Evolutionary conservation across 345 rosid species (phyloP).

Genomic region (Syzygium aromaticum): DNA sequence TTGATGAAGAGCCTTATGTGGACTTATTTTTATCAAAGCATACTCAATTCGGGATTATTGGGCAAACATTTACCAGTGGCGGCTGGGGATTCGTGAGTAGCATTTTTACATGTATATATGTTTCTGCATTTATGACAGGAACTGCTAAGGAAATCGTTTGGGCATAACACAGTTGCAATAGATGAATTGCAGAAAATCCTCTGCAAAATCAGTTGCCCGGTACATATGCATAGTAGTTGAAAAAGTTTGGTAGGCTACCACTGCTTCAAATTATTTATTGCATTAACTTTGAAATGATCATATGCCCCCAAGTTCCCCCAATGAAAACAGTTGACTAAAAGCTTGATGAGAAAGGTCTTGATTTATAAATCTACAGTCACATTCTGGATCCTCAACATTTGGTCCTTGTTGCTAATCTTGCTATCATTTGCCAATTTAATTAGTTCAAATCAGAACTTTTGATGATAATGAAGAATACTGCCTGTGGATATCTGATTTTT

Average conservation of each 20-base stretch:
- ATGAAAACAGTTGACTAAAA: neutral
- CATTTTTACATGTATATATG: neutral
- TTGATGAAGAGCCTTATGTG: conserved; percentile 77
- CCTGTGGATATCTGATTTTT: neutral
- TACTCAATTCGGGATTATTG: conserved; percentile 56
- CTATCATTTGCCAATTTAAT: neutral
- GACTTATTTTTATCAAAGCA: conserved; percentile 52
- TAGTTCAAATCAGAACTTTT: neutral
- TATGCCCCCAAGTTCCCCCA: neutral
- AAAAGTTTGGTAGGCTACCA: neutral
- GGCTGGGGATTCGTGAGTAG: conserved; percentile 98
- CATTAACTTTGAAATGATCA: neutral
- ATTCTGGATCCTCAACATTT: neutral
- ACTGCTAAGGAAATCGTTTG: neutral
- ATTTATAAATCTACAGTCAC: neutral
- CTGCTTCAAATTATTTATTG: neutral
- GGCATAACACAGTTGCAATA: neutral
- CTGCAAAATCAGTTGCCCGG: neutral
- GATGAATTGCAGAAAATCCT: neutral
- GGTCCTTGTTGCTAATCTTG: neutral
- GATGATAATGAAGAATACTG: neutral
- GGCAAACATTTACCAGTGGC: conserved; percentile 61
- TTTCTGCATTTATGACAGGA: neutral
- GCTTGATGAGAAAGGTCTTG: neutral
- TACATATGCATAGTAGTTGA: neutral